phyloP scores from a whole-genome alignment of 495 filamentous ascomycete species.

The Symbiotaphrina buchneri region DNA sequence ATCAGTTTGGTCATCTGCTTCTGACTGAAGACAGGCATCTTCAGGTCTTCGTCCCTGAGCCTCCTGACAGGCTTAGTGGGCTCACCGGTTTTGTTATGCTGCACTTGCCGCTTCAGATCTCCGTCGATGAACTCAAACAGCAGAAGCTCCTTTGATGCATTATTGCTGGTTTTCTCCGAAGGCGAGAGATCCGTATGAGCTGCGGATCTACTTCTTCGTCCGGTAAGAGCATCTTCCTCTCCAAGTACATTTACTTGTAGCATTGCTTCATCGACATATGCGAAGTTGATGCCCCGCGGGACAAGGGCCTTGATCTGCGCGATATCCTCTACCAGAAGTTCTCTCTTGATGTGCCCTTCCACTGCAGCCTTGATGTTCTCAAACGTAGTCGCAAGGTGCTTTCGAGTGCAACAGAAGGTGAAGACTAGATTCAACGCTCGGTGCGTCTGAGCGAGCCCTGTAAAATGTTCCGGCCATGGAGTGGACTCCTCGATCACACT shows the following conservation, averaged over 20 bases:
- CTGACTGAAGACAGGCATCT: conserved; percentile 85
- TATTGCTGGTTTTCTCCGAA: too few species aligned
- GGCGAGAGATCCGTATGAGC: too few species aligned
- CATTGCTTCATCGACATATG: conserved; percentile 64
- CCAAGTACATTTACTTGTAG: conserved; percentile 59
- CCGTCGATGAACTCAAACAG: conserved; percentile 87
- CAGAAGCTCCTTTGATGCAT: conserved; percentile 54
- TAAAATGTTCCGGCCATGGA: conserved; percentile 59
- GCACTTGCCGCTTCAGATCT: conserved; percentile 64
- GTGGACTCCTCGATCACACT: conserved; percentile 18
- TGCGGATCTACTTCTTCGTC: too few species aligned
- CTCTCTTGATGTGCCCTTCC: conserved; percentile 54
- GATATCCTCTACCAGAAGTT: conserved; percentile 52
- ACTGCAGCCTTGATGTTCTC: conserved; percentile 70
- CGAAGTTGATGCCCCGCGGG: conserved; percentile 56
- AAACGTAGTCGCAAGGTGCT: conserved; percentile 78
- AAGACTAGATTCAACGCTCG: conserved; percentile 78
- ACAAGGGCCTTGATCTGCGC: conserved; percentile 60
- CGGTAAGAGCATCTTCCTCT: conserved; percentile 24
- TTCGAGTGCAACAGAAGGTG: conserved; percentile 84
- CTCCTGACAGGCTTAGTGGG: conserved; percentile 35
- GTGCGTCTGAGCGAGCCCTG: conserved; percentile 50
- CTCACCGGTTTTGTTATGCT: conserved; percentile 46
- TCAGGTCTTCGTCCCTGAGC: conserved; percentile 56
- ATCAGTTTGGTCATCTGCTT: conserved; percentile 80